A percentile compares a stretch with the other conserved stretches of the same genome.
phyloP scores from a whole-genome alignment of 345 rosid species.

The Anacardium occidentale region DNA sequence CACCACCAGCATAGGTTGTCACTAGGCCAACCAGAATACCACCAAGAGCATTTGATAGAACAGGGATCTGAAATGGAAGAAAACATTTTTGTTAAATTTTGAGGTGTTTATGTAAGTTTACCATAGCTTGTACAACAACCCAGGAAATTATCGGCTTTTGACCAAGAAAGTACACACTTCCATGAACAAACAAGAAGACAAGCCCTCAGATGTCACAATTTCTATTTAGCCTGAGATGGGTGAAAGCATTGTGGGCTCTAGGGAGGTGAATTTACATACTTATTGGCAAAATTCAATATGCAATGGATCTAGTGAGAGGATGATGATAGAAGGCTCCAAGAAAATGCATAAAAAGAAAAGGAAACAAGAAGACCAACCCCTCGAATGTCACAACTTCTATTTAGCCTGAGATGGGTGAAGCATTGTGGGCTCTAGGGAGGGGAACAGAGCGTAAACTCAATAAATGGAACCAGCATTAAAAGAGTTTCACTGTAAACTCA shows the following conservation, averaged over 20 bases:
- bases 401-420: background rate
- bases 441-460: too few species aligned
- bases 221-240: background rate
- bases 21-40: conserved; percentile 97
- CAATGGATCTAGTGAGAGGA: background rate
- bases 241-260: background rate
- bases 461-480: background rate
- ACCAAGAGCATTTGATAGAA: conserved; percentile 75
- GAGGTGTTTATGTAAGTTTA: background rate
- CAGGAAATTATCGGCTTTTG: background rate
- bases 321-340: background rate
- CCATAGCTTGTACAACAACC: background rate
- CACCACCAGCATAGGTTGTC: conserved; percentile 95
- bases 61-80: conserved; percentile 62
- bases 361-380: background rate
- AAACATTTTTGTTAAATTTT: background rate
- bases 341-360: background rate
- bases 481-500: background rate
- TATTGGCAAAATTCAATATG: background rate
- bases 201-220: conserved; percentile 1
- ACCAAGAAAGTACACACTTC: background rate
- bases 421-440: too few species aligned
- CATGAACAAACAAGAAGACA: background rate
- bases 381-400: background rate
- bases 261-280: background rate